Conservation (phyloP, 768 basidiomycete species). For the Xerocomellus amylosporus region DNA sequence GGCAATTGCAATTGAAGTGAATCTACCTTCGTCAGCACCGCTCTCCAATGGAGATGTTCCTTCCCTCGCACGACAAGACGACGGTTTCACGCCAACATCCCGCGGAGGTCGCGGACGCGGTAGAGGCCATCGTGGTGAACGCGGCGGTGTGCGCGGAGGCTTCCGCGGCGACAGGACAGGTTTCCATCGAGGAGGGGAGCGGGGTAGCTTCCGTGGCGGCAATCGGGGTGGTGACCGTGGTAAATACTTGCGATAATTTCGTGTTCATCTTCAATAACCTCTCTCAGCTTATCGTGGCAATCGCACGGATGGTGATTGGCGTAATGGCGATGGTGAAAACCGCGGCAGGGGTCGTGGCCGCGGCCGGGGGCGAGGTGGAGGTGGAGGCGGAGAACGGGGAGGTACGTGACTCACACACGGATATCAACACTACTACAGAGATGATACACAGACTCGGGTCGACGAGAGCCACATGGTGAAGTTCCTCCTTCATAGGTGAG, state of each 20-base stretch:
- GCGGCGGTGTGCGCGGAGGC: constrained; percentile 41
- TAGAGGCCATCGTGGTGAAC: constrained; percentile 41
- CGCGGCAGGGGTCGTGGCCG: constrained; percentile 43
- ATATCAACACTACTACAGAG: neutral
- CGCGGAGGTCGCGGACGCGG: constrained; percentile 50
- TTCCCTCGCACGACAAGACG: constrained; percentile 41
- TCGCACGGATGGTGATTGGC: constrained; percentile 43
- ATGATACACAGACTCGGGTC: constrained; percentile 16
- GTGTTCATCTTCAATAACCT: neutral
- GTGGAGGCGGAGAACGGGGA: constrained; percentile 40
- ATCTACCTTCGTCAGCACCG: constrained; percentile 23
- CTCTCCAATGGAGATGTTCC: constrained; percentile 22
- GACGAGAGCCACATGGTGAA: constrained; percentile 21
- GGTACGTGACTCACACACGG: constrained; percentile 26
- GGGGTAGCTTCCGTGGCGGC: constrained; percentile 36
- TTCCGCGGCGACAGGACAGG: constrained; percentile 38
- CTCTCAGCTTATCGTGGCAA: constrained; percentile 17
- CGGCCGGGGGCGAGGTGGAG: constrained; percentile 42
- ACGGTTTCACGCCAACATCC: constrained; percentile 54
- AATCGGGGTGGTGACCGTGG: constrained; percentile 30
- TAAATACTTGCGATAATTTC: constrained; percentile 5
- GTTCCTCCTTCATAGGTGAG: constrained; percentile 16
- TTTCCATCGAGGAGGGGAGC: constrained; percentile 37
- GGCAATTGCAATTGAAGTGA: constrained; percentile 35
- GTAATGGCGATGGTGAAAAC: constrained; percentile 42